Evolutionary conservation across 164 flowering plant genomes (phyloP), one percentile per base, ranked within the genome.

Genomic region (Protea cynaroides): DNA sequence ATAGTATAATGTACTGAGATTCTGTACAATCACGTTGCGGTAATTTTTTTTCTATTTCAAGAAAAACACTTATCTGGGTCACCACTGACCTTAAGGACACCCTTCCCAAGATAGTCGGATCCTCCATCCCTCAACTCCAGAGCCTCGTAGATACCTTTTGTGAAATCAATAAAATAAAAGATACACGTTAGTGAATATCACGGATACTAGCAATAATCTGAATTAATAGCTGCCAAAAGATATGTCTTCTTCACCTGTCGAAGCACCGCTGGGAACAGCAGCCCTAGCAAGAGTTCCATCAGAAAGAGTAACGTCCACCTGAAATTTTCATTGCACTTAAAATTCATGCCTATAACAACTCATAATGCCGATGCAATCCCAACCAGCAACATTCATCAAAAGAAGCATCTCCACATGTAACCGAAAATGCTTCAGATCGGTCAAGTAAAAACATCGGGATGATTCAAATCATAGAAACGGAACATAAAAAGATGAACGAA

Each of bases 211-310:
- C 34, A 29, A 29, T 29, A 29, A 29, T 2, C 34, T 29, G 5
- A 2, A 2, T 29, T 2, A 29, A 29, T 29, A 29, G 34, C 2
- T 29, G 34, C 34, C 17, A 44, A 18, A 49, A 18, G 15, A 15
- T 18, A 18, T 49, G 15, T 49, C 18, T 59, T 59, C 25, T 52
- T 58, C 71, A 79, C 86, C 86, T 55, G 89, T 83, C 1, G 89
- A 85, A 22, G 84, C 87, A 62, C 89, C 89, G 55, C 89, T 85
- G 3, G 89, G 89, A 49, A 85, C 87, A 46, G 89, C 89, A 71
- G 87, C 89, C 72, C 87, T 80, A 7, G 77, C 75, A 7, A 66
- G 23, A n/a, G 71, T 72, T 24, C 86, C 86, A 73, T 83, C 79
- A 21, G 66, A 65, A 10, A 80, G 66, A 25, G 18, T 38, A 55